Evolutionary conservation across 1,139 yeast genomes (phyloP).

Genomic region (Nakaseomyces uthaithaninus): DNA sequence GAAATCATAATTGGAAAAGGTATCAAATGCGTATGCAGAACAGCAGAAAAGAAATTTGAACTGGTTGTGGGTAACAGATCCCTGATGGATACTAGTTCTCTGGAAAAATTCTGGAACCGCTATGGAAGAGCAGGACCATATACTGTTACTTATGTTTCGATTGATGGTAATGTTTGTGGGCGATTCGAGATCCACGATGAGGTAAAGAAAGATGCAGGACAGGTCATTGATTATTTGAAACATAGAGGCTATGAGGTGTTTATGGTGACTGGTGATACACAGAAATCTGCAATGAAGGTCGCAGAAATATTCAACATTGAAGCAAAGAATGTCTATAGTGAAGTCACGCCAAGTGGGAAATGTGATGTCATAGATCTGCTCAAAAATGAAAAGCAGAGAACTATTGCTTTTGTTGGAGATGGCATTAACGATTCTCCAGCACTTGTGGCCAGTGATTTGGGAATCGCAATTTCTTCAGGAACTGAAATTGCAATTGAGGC

Average conservation of each 20-base stretch:
- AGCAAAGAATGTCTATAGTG: slow-evolving; percentile 58
- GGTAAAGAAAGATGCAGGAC: slow-evolving; percentile 57
- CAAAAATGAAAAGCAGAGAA: slow-evolving; percentile 35
- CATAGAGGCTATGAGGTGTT: slow-evolving; percentile 59
- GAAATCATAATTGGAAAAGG: slow-evolving; percentile 62
- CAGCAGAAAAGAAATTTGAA: slow-evolving; percentile 21
- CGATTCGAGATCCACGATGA: slow-evolving; percentile 59
- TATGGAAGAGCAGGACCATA: slow-evolving; percentile 21
- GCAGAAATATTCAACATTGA: slow-evolving; percentile 66
- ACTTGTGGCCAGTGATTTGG: slow-evolving; percentile 76
- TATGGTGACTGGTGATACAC: slow-evolving; percentile 85
- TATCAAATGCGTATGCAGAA: slow-evolving; percentile 36
- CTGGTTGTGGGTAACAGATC: slow-evolving; percentile 53
- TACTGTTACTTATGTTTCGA: slow-evolving; percentile 37
- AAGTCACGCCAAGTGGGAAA: slow-evolving; percentile 70
- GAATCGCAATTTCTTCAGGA: slow-evolving; percentile 86
- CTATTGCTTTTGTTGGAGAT: slow-evolving; percentile 87
- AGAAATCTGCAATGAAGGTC: slow-evolving; percentile 52
- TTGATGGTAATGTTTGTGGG: slow-evolving; percentile 57
- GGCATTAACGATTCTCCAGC: slow-evolving; percentile 98
- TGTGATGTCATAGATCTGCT: slow-evolving; percentile 56
- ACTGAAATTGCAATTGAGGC: slow-evolving; percentile 95
- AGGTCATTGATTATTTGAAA: slow-evolving; percentile 50
- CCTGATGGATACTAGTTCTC: slow-evolving; percentile 33
- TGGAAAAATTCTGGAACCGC: slow-evolving; percentile 12